phyloP scores from a whole-genome alignment of 2,329 filamentous ascomycete species.

The Exophiala mesophila region DNA sequence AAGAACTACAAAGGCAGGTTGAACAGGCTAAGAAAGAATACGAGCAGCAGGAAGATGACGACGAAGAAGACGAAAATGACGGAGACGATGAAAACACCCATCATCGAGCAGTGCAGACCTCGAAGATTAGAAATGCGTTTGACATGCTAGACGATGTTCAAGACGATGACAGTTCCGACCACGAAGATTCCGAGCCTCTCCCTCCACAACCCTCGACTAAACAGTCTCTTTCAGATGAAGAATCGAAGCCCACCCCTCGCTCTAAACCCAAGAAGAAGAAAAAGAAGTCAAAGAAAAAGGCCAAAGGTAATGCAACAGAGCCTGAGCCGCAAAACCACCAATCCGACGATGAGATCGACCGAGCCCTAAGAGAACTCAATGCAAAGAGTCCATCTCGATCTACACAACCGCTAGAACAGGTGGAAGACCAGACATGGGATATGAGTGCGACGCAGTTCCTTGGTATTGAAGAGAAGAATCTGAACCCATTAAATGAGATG shows the following conservation, averaged over 20 bases:
- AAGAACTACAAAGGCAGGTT: slow-evolving; percentile 52
- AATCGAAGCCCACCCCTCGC: slow-evolving; percentile 8
- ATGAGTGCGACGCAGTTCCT: slow-evolving; percentile 52
- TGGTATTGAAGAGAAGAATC: slow-evolving; percentile 62
- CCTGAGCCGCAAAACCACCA: slow-evolving; percentile 21
- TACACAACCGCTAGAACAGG: slow-evolving; percentile 24
- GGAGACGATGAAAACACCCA: slow-evolving; percentile 38
- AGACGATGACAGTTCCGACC: slow-evolving; percentile 34
- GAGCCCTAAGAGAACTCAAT: slow-evolving; percentile 56
- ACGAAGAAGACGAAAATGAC: slow-evolving; percentile 37
- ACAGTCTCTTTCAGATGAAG: slow-evolving; percentile 19
- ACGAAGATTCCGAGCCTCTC: slow-evolving; percentile 28
- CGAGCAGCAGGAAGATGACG: slow-evolving; percentile 36
- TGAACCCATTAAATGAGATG: slow-evolving; percentile 92
- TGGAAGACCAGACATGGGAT: slow-evolving; percentile 30
- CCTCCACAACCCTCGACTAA: slow-evolving; percentile 17
- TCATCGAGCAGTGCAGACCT: slow-evolving; percentile 21
- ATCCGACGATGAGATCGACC: slow-evolving; percentile 61
- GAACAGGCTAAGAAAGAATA: slow-evolving; percentile 33
- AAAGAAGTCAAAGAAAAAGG: slow-evolving; percentile 58
- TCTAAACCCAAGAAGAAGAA: slow-evolving; percentile 34
- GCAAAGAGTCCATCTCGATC: slow-evolving; percentile 34
- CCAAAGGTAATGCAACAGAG: slow-evolving; percentile 32
- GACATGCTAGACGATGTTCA: slow-evolving; percentile 48
- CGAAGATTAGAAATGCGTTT: slow-evolving; percentile 41